Base-by-base conservation (phyloP, 2,329 filamentous ascomycete genomes). In the Curvularia sp. region DNA sequence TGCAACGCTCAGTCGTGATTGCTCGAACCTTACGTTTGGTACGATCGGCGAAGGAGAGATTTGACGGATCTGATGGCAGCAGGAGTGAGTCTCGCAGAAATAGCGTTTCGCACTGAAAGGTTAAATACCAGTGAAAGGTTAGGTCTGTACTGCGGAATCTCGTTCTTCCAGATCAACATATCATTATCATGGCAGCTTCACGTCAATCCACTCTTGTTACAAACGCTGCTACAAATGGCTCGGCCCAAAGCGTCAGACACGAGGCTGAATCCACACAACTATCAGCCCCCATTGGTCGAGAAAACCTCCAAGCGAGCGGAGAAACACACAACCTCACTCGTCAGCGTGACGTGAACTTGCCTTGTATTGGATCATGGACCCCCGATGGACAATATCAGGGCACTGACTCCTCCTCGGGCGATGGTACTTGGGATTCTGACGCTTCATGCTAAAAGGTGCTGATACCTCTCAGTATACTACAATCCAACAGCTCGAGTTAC, bases 281-380 rank as follows among this genome's bases (percentile, higher is more conserved):
- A 15, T 15, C 33, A 20, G 22, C 2, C 6, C 13, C 24, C 15
- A 22, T 4, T n/a, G 7, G 13, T 2, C 22, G 4, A 39, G 22
- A 3, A 5, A 15, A 6, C 2, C 13, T 4, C 33, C 4, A 46
- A 33, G 30, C n/a, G 33, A 39, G 43, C 12, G 22, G 22, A n/a
- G 20, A 10, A 13, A 24, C 30, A 18, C 46, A 15, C 24, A 20
- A 4, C 18, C 24, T 38, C 35, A 13, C 8, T 24, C 30, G 4
- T 28, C 4, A 26, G 10, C 22, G 13, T 31, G 22, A 41, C 18
- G 44, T 18, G 35, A 41, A 41, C 24, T 4, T 56, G 0, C n/a
- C 6, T 20, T 52, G 33, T 43, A 22, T 41, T 28, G 53, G 53
- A 9, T 7, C 26, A 12, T 56, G 53, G 53, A 9, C 12, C 24